Evolutionary conservation across 257 asterid species (phyloP).

Genomic region (Ophiorrhiza pumila): DNA sequence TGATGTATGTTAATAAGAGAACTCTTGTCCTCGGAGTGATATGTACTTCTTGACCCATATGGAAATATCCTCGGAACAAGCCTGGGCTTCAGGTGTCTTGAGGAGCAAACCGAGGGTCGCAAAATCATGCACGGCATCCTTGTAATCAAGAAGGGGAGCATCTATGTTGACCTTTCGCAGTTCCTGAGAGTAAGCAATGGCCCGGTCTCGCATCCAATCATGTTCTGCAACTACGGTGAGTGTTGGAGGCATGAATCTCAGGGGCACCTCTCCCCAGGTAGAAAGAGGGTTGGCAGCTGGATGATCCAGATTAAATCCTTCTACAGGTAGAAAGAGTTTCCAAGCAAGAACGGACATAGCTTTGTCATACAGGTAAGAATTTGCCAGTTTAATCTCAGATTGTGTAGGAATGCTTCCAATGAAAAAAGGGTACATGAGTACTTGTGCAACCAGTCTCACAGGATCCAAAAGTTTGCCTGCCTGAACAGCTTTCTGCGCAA

Average conservation of each 20-base stretch:
- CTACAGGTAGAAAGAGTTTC: conserved; percentile 68
- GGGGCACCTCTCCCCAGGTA: conserved; percentile 31
- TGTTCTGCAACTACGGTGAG: conserved; percentile 76
- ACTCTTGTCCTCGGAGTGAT: conserved; percentile 76
- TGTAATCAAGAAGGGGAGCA: conserved; percentile 77
- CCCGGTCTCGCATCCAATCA: conserved; percentile 86
- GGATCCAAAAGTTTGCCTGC: conserved; percentile 64
- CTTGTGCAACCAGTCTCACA: conserved; percentile 77
- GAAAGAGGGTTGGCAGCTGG: conserved; percentile 72
- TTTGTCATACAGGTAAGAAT: conserved; percentile 73
- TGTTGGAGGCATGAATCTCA: conserved; percentile 79
- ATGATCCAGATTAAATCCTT: conserved; percentile 58
- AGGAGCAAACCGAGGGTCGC: conserved; percentile 67
- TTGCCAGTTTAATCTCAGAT: conserved; percentile 57
- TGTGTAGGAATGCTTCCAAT: conserved; percentile 56
- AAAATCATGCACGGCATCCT: conserved; percentile 76
- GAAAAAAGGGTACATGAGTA: conserved; percentile 82
- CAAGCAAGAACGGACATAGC: conserved; percentile 61
- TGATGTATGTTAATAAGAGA: conserved; percentile 44
- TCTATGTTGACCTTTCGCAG: conserved; percentile 78
- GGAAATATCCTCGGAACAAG: conserved; percentile 75
- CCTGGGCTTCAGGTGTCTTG: conserved; percentile 69
- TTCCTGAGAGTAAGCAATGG: conserved; percentile 75
- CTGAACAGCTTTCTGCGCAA: conserved; percentile 50
- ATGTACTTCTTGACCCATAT: conserved; percentile 85